Base-by-base conservation (phyloP, 2,329 filamentous ascomycete genomes). In the Rutstroemia sp. region DNA sequence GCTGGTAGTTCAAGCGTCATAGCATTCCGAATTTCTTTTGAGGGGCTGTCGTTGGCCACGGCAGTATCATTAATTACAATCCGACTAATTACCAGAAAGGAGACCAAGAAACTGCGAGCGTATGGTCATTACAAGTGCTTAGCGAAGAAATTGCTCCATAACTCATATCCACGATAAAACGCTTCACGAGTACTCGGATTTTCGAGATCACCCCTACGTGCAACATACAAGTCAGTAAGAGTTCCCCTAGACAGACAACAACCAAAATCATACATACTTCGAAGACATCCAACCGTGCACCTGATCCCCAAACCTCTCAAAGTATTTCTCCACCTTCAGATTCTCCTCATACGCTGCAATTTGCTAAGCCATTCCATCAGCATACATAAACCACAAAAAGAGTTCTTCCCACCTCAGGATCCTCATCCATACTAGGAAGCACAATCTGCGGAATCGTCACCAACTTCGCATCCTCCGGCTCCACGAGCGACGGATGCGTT, bases 281-380 rank as follows among this genome's bases (percentile, higher is more conserved):
- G 86, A 84, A 1, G 81, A 83, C 86, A 88, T 89, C 84, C 84
- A 89, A 46, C 86, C 86, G 70, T 89, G 86, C 66, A 84, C 78
- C 76, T 87, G 85, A 65, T 82, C 82, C 23, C 65, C 64, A 65
- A 87, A 88, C n/a, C 69, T 82, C 74, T 88, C 84, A 30, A 50
- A 53, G 87, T 78, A 60, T 83, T 77, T 65, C 83, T 82, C 57
- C 78, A 71, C 23, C 48, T 47, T 42, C 45, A 61, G 9, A n/a
- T 68, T 40, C 67, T 70, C 38, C 69, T 67, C 53, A 19, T 81
- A 61, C 2, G 72, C 68, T 48, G 72, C 63, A 2, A 73, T 78
- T 27, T 71, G 73, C 51, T 51, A 56, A 17, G 36, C 8, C 9
- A 3, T 54, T 49, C 27, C 54, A 57, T 27, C 75, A 60, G 19